Base-by-base conservation (phyloP, 1,139 yeast species). In the Spathaspora sp. region DNA sequence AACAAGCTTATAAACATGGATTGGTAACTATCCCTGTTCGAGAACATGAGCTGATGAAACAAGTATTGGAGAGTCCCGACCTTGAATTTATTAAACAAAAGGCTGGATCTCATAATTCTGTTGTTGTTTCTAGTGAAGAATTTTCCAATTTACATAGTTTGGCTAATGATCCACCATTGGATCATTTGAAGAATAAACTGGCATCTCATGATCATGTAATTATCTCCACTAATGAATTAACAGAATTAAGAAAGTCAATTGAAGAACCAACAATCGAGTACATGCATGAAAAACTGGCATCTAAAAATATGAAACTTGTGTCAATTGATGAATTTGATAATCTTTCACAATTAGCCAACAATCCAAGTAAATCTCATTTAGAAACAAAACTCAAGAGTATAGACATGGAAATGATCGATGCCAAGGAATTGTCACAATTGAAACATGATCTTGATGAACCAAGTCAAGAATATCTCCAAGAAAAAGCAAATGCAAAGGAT, bases 241-340 rank as follows among this genome's bases (percentile, higher is more conserved):
- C 48, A 24, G 45, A 47, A 5, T 52, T 65, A 34, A 45, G 51
- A 9, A 18, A 44, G 9, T 48, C 46, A n/a, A 46, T 57, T 8
- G 55, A 55, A 2, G 25, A 49, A 7, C 65, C 69, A 17, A 38
- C 57, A 1, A 55, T 64, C 38, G 72, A 67, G 37, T 71, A 68
- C 41, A 55, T 72, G 26, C 63, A 61, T 41, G 65, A 60, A 18
- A 63, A 63, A 43, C 76, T 76, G 1, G 60, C 58, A 41, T 50
- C 61, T 15, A 60, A 61, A 18, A 72, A 70, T 6, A 55, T 72
- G 34, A 62, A 64, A 13, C 63, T 74, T 8, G 52, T 76, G 41
- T 59, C 72, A 4, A 51, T 55, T 9, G 56, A 54, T 9, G 67
- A 63, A 16, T 58, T 56, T 40, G 43, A 45, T 7, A 43, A 45